phyloP scores from a whole-genome alignment of 1,284 basidiomycete genomes.

The Kwoniella shivajii region DNA sequence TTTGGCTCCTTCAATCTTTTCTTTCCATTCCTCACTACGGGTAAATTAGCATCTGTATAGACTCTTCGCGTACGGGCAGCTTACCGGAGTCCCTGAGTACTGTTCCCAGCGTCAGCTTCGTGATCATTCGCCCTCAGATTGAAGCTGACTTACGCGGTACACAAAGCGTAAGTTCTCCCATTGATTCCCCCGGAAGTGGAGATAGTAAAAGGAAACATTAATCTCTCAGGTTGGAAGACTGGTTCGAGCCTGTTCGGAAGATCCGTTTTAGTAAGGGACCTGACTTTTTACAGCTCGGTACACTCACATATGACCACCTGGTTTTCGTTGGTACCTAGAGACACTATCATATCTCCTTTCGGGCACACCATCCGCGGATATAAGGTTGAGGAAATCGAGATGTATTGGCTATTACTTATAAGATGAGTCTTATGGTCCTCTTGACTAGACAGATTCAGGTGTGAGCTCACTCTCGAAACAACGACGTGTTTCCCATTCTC shows the following conservation, averaged over 20 bases:
- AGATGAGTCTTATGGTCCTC: not conserved
- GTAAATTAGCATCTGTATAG: not conserved
- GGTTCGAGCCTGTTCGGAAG: conserved; percentile 20
- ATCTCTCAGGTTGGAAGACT: conserved; percentile 27
- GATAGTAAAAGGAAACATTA: conserved; percentile 45
- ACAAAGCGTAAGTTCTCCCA: conserved; percentile 35
- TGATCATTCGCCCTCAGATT: not conserved
- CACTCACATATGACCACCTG: conserved; percentile 21
- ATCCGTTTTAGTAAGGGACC: not conserved
- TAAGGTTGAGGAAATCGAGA: conserved; percentile 37
- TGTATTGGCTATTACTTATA: conserved; percentile 35
- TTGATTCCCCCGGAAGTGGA: conserved; percentile 20
- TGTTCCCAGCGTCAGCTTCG: not conserved
- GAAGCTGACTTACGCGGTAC: conserved; percentile 28
- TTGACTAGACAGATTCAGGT: not conserved
- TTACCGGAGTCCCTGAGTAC: conserved; percentile 26
- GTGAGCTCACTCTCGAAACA: conserved; percentile 37
- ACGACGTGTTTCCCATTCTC: conserved; percentile 41
- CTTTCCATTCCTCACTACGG: conserved; percentile 36
- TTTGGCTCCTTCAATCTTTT: conserved; percentile 40
- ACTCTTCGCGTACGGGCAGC: not conserved
- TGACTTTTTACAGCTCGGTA: conserved; percentile 2
- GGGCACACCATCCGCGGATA: conserved; percentile 32
- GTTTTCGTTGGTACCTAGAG: conserved; percentile 21
- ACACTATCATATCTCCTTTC: conserved; percentile 38